Base-by-base conservation (phyloP, 441 rosid genomes). In the Adansonia rubrostipa region DNA sequence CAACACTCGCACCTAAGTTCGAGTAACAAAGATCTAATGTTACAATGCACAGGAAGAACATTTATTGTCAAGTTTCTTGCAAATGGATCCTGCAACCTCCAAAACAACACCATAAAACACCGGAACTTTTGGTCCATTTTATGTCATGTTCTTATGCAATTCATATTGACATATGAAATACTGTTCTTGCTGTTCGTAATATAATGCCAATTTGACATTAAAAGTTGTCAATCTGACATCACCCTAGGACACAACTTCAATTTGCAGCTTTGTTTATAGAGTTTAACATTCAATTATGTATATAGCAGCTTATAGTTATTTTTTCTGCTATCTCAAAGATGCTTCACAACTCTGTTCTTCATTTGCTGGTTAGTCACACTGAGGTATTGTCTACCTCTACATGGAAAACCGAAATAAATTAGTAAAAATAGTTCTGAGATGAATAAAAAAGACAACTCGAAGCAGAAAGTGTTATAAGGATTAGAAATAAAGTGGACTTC, bases 311-410 rank as follows among this genome's bases (percentile, higher is more conserved):
- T 17, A 14, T 40, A 42, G 36, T 58, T 58, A 19, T 40, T 60
- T 44, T 58, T 73, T 73, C 24, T 40, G 66, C 54, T 72, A 9
- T 72, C 48, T 28, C 2, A 71, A 20, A n/a, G 22, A 72, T 72
- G 17, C 50, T 7, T 44, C 57, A 48, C 54, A 4, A 47, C 33
- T 20, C 56, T 60, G 33, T 15, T 70, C 40, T 70, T 4, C 17
- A 15, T 57, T 63, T 14, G 45, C 68, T 63, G 68, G 68, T 63
- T 33, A 63, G 14, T 14, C 45, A 5, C n/a, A 24, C 28, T 14
- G 19, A 28, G 19, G 45, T 36, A 13, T 63, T 33, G 9, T 14
- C 8, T 28, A 8, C 67, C 44, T 62, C 9, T 62, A 19, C 19
- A 56, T 47, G 36, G 19, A 47, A 45, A 9, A 60, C 5, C n/a